Percentiles rank a stretch among this genome's conserved stretches.
Conservation (phyloP, 1,284 basidiomycete species). For the Ustilago hordei region DNA sequence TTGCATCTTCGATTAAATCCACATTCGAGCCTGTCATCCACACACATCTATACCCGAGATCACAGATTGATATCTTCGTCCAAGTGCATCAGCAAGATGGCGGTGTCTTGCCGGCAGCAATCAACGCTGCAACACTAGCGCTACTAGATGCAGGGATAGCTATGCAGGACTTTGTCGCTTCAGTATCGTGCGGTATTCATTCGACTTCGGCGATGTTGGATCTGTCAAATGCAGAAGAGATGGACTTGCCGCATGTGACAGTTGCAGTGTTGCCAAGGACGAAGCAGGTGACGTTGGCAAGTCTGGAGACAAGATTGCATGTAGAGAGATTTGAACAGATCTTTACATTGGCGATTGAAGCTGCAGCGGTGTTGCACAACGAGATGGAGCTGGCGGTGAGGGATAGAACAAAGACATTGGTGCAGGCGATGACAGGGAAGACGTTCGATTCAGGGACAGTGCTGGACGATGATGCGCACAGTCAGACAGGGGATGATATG, state of each 20-base stretch:
- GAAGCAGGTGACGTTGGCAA: conserved; percentile 84
- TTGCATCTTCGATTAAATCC: conserved; percentile 86
- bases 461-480: conserved; percentile 12
- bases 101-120: conserved; percentile 85
- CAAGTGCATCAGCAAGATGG: conserved; percentile 95
- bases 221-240: conserved; percentile 87
- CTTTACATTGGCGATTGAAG: conserved; percentile 82
- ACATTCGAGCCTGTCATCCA: conserved; percentile 96
- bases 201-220: conserved; percentile 80
- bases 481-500: conserved; percentile 28
- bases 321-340: conserved; percentile 92
- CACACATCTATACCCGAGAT: conserved; percentile 88
- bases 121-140: conserved; percentile 94
- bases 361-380: conserved; percentile 80
- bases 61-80: conserved; percentile 91
- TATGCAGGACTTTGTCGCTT: conserved; percentile 88
- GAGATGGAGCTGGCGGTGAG: conserved; percentile 86
- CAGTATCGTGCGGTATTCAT: conserved; percentile 73
- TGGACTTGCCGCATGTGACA: conserved; percentile 86
- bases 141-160: conserved; percentile 90
- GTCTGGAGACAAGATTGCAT: conserved; percentile 93
- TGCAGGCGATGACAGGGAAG: conserved; percentile 63
- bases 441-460: conserved; percentile 21
- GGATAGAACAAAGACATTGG: conserved; percentile 77
- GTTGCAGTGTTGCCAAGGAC: conserved; percentile 87